A percentile compares a stretch with the other conserved stretches of the same genome.
Evolutionary conservation across 2,329 filamentous ascomycete genomes (phyloP).

Genomic region (Calcarisporium arbuscula): DNA sequence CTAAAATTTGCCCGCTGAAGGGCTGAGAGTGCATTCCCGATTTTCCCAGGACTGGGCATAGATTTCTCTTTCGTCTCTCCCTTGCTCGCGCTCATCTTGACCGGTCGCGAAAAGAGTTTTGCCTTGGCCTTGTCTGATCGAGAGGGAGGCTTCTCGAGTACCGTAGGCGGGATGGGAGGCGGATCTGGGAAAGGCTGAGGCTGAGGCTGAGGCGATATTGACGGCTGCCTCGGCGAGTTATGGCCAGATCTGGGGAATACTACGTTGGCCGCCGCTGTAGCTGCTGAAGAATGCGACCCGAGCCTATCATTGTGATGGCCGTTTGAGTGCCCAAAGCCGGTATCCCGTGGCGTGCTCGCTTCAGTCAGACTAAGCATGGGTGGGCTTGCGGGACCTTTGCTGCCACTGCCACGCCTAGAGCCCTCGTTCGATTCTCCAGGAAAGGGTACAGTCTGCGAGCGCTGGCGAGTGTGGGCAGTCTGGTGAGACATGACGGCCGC

Average conservation of each 20-base stretch:
- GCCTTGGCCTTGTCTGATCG: constrained; percentile 69
- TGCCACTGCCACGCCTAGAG: constrained; percentile 36
- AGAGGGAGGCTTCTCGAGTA: constrained; percentile 47
- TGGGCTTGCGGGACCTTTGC: constrained; percentile 50
- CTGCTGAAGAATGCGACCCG: constrained; percentile 56
- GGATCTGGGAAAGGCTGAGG: constrained; percentile 30
- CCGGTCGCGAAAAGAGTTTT: constrained; percentile 73
- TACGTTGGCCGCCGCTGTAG: constrained; percentile 60
- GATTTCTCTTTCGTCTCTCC: constrained; percentile 60
- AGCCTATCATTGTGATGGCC: constrained; percentile 54
- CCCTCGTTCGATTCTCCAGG: constrained; percentile 40
- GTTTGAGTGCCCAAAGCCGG: constrained; percentile 40
- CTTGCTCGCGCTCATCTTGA: constrained; percentile 63
- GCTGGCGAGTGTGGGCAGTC: constrained; percentile 51
- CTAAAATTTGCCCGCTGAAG: constrained; percentile 62
- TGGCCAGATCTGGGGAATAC: constrained; percentile 63
- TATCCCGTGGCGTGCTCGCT: constrained; percentile 55
- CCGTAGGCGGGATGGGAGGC: constrained; percentile 30
- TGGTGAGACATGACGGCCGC: constrained; percentile 65
- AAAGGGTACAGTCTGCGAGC: constrained; percentile 67
- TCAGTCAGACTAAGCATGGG: constrained; percentile 60
- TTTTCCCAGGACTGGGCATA: constrained; percentile 66
- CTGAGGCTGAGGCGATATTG: constrained; percentile 25
- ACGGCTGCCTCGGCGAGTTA: constrained; percentile 39
- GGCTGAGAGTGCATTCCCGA: constrained; percentile 59